These are phyloP conservation scores for Babesia sp. DNA, from an alignment of 169 alveolate genomes.

Conservation along the genomic window DNA sequence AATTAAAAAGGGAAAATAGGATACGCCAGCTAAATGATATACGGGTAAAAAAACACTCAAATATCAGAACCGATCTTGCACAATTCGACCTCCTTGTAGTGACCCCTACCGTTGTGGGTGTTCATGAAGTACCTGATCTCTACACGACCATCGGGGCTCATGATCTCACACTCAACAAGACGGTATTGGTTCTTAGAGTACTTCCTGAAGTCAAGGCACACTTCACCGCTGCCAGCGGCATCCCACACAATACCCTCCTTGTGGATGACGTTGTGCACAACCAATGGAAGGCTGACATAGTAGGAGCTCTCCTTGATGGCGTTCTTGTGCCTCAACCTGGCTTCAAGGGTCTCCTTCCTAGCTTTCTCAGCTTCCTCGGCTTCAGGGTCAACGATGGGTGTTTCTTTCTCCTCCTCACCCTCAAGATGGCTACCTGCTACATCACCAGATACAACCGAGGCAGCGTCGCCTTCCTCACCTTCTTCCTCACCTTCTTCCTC, in stretches of 20 bases:
- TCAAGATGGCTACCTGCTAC: not conserved
- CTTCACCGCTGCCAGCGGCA: slow-evolving; percentile 5
- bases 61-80: slow-evolving; percentile 17
- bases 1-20: too few species aligned
- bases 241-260: slow-evolving; percentile 50
- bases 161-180: slow-evolving; percentile 34
- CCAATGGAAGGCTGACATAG: slow-evolving; percentile 4
- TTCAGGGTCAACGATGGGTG: not conserved
- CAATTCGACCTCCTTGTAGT: slow-evolving; percentile 14
- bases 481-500: slow-evolving; percentile 1
- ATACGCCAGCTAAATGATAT: too few species aligned
- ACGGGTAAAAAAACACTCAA: too few species aligned
- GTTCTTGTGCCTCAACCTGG: slow-evolving; percentile 8
- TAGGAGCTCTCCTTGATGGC: slow-evolving; percentile 1
- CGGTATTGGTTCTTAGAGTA: slow-evolving; percentile 25
- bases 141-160: slow-evolving; percentile 39
- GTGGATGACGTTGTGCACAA: slow-evolving; percentile 17
- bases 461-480: not conserved
- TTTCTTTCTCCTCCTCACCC: not conserved
- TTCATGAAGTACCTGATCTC: slow-evolving; percentile 47
- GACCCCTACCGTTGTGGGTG: slow-evolving; percentile 42
- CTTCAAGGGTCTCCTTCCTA: not conserved
- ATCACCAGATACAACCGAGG: not conserved
- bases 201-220: slow-evolving; percentile 33
- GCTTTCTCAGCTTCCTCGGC: not conserved